Percentiles rank a stretch among this genome's conserved stretches.
phyloP scores from a whole-genome alignment of 1,284 basidiomycete genomes.

The Moesziomyces aphidis region DNA sequence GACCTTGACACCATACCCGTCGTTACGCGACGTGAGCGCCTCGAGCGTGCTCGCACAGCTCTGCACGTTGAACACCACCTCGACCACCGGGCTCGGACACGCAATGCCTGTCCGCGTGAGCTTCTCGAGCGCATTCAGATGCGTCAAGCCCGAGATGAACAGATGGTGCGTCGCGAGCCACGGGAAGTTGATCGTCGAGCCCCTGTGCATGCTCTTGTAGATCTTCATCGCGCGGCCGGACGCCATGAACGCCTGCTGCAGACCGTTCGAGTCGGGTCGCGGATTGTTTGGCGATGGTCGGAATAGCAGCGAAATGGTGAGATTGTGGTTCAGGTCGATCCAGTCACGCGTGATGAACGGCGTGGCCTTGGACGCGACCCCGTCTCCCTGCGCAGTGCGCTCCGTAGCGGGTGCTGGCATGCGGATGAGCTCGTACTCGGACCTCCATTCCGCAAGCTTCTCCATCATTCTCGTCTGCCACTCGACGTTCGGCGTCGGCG shows the following conservation, averaged over 20 bases:
- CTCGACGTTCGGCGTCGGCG: constrained; percentile 45
- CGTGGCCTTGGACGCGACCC: constrained; percentile 26
- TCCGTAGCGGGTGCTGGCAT: background rate
- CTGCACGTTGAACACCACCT: constrained; percentile 49
- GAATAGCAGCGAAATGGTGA: constrained; percentile 41
- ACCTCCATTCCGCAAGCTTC: constrained; percentile 38
- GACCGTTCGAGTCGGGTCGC: constrained; percentile 30
- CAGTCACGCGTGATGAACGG: constrained; percentile 46
- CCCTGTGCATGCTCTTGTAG: constrained; percentile 47
- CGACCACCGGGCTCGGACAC: constrained; percentile 33
- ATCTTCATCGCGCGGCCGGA: constrained; percentile 47
- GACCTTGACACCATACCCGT: constrained; percentile 30
- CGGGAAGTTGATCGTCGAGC: constrained; percentile 43
- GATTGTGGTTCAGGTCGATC: constrained; percentile 45
- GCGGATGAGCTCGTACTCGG: constrained; percentile 24
- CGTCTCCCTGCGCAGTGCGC: constrained; percentile 3
- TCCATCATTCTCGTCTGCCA: constrained; percentile 49
- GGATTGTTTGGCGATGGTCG: constrained; percentile 48
- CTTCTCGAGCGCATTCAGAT: constrained; percentile 48
- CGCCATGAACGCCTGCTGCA: constrained; percentile 40
- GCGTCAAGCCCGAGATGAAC: constrained; percentile 48
- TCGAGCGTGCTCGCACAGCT: constrained; percentile 48
- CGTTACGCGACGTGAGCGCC: constrained; percentile 38
- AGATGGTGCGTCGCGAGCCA: constrained; percentile 47
- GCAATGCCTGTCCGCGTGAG: constrained; percentile 21